phyloP scores from a whole-genome alignment of 345 rosid species.

The Melaleuca quinquenervia region DNA sequence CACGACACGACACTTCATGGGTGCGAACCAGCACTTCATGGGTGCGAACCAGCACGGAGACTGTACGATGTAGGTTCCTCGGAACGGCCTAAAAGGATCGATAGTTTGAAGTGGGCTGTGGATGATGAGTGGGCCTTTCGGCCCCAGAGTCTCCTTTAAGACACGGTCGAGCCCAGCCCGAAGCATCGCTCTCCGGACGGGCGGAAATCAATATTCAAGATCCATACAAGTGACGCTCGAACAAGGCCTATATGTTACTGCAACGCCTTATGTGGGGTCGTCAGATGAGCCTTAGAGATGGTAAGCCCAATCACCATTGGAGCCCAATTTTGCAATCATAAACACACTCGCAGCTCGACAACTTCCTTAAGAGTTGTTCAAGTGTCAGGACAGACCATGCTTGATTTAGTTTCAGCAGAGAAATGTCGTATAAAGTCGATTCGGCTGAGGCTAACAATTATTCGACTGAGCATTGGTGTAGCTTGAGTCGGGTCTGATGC shows the following conservation, averaged over 20 bases:
- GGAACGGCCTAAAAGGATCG: neutral
- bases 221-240: neutral
- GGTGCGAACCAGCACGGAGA: neutral
- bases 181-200: neutral
- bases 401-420: neutral
- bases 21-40: neutral
- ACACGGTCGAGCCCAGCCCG: neutral
- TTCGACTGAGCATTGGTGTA: neutral
- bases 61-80: neutral
- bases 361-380: neutral
- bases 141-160: neutral
- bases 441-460: neutral
- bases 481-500: neutral
- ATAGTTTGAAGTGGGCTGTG: neutral
- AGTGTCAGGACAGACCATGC: neutral
- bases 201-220: neutral
- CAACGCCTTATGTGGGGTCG: slow-evolving; percentile 81
- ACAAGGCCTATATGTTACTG: slow-evolving; percentile 88
- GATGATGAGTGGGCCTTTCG: neutral
- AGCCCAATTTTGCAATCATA: neutral
- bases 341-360: neutral
- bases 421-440: neutral
- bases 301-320: slow-evolving; percentile 17
- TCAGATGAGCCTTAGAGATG: slow-evolving; percentile 93
- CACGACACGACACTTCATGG: too few relatives aligned